phyloP scores from a whole-genome alignment of 139 green algal genomes.

The Coelastrella sp. region DNA sequence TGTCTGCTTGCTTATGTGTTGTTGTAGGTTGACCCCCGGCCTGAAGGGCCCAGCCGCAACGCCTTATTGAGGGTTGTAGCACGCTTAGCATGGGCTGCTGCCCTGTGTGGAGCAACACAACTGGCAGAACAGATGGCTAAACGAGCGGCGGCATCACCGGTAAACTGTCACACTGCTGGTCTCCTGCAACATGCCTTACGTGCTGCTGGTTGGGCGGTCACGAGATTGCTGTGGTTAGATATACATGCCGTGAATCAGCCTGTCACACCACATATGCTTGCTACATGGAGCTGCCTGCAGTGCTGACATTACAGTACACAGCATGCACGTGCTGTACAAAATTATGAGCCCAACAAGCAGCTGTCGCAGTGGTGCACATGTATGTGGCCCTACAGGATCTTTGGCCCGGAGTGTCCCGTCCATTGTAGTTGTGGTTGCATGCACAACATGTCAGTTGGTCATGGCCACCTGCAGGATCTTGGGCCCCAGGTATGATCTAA shows the following conservation, averaged over 20 bases:
- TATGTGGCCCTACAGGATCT: no score
- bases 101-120: slow-evolving; percentile 43
- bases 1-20: not conserved
- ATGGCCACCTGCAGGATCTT: no score
- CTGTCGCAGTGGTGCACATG: no score
- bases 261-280: no score
- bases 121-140: slow-evolving; percentile 55
- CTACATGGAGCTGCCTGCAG: no score
- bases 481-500: no score
- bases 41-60: slow-evolving; percentile 55
- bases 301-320: no score
- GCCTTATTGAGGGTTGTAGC: slow-evolving; percentile 65
- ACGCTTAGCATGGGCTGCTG: slow-evolving; percentile 67
- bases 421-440: no score
- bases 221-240: not conserved
- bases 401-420: no score
- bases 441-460: no score
- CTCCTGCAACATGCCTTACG: not conserved
- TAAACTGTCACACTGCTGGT: not conserved
- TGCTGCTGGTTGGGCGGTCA: not conserved
- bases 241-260: not conserved
- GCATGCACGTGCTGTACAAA: no score
- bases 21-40: slow-evolving; percentile 57
- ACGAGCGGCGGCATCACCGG: slow-evolving; percentile 42
- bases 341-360: no score